These are phyloP conservation scores for Dalbergia cochinchinensis DNA, from an alignment of 306 rosid genomes.

Conservation along the genomic window DNA sequence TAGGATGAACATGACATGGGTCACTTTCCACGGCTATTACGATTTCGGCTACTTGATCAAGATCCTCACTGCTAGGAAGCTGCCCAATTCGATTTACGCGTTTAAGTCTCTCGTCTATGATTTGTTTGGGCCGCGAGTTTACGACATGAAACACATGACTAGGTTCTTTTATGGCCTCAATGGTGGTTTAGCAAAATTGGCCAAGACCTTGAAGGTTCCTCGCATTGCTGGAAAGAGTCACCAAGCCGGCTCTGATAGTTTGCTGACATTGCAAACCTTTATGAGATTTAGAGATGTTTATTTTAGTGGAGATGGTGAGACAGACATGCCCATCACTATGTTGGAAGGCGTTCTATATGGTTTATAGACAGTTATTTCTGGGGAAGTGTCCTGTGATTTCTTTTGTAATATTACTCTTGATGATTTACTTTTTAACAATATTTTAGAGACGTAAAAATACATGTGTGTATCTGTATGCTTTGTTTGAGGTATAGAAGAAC, in stretches of 20 bases:
- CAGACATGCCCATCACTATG: neutral
- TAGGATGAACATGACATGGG: neutral
- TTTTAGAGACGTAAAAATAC: too few species aligned
- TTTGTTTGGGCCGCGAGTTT: neutral
- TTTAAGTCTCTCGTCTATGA: neutral
- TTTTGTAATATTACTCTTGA: too few species aligned
- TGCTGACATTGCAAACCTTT: neutral
- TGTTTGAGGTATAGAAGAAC: too few species aligned
- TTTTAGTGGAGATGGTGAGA: neutral
- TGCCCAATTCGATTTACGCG: neutral
- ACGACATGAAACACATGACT: neutral
- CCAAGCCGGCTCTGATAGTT: neutral
- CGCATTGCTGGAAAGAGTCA: neutral
- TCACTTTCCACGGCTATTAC: neutral
- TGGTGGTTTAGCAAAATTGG: neutral
- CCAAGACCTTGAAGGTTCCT: neutral
- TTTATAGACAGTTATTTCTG: too few species aligned
- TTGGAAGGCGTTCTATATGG: neutral
- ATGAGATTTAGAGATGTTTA: neutral
- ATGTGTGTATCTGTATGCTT: too few species aligned
- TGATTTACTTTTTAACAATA: too few species aligned
- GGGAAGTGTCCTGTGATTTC: too few species aligned
- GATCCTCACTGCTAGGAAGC: neutral
- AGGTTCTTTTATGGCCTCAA: neutral
- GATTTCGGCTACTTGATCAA: neutral